Evolutionary conservation across 306 rosid genomes (phyloP).

Genomic region (Cicer judaicum): DNA sequence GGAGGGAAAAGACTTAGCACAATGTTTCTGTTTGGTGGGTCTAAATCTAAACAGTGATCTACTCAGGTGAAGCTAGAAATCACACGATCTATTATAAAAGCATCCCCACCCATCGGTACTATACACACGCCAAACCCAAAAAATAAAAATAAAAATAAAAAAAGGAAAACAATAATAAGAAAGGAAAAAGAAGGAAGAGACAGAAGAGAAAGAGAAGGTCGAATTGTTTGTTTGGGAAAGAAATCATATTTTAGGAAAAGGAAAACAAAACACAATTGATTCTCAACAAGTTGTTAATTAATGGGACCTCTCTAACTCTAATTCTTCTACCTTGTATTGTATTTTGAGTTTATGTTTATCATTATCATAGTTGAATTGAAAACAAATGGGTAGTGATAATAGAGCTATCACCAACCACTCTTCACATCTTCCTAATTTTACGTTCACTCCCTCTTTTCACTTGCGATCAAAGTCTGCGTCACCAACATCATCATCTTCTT

Average conservation of each 20-base stretch:
- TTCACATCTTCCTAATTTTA: constrained; percentile 46
- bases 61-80: constrained; percentile 23
- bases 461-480: constrained; percentile 72
- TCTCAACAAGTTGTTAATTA: constrained; percentile 30
- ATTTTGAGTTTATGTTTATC: constrained; percentile 21
- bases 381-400: constrained; percentile 58
- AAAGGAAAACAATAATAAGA: neutral
- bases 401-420: constrained; percentile 50
- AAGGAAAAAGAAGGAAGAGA: constrained; percentile 1
- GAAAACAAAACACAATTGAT: constrained; percentile 30
- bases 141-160: neutral
- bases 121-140: neutral
- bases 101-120: constrained; percentile 10
- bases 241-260: constrained; percentile 32
- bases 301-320: constrained; percentile 38
- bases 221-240: constrained; percentile 34
- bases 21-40: constrained; percentile 3
- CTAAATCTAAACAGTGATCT: neutral
- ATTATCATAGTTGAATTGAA: constrained; percentile 39
- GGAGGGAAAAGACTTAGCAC: neutral
- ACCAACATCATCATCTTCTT: constrained; percentile 41
- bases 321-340: neutral
- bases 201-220: neutral
- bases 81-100: neutral
- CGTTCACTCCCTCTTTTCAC: constrained; percentile 69